These are phyloP conservation scores for Alternaria infectoria DNA, from an alignment of 2,329 filamentous ascomycete species.

Conservation along the genomic window DNA sequence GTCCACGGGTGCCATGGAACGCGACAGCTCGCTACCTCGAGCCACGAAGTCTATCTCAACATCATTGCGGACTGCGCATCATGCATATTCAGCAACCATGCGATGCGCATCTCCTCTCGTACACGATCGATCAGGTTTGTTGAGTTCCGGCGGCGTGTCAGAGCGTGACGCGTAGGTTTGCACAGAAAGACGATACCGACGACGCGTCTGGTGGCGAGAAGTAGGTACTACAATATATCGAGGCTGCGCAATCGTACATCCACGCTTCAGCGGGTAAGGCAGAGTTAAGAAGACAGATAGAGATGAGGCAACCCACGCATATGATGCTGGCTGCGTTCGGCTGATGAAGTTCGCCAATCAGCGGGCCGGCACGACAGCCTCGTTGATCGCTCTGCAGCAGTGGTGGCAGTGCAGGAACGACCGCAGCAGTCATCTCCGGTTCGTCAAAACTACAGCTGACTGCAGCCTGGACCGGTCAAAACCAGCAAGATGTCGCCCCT, in stretches of 20 bases:
- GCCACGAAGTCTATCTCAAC: slow-evolving; percentile 15
- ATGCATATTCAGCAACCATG: too few species aligned
- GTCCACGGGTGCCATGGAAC: slow-evolving; percentile 6
- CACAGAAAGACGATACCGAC: not conserved
- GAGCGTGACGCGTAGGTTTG: not conserved
- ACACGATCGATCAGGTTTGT: not conserved
- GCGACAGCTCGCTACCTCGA: not conserved
- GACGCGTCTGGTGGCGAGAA: not conserved
- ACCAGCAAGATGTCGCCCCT: slow-evolving; percentile 13
- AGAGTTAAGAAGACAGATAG: not conserved
- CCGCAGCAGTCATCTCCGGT: slow-evolving; percentile 7
- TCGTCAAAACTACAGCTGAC: slow-evolving; percentile 7
- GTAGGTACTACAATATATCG: not conserved
- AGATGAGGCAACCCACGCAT: slow-evolving; percentile 1
- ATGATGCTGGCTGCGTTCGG: not conserved
- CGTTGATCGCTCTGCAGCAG: slow-evolving; percentile 9
- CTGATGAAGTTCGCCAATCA: slow-evolving; percentile 7
- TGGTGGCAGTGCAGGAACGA: slow-evolving; percentile 19
- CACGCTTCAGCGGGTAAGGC: not conserved
- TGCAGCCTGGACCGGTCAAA: slow-evolving; percentile 31
- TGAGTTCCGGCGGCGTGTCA: not conserved
- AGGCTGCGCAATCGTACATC: not conserved
- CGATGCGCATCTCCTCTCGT: not conserved
- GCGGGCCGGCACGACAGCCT: slow-evolving; percentile 10
- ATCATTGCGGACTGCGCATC: not conserved